Evolutionary conservation across 495 filamentous ascomycete genomes (phyloP), one percentile per base, ranked within the genome.

Genomic region (Xylaria curta): DNA sequence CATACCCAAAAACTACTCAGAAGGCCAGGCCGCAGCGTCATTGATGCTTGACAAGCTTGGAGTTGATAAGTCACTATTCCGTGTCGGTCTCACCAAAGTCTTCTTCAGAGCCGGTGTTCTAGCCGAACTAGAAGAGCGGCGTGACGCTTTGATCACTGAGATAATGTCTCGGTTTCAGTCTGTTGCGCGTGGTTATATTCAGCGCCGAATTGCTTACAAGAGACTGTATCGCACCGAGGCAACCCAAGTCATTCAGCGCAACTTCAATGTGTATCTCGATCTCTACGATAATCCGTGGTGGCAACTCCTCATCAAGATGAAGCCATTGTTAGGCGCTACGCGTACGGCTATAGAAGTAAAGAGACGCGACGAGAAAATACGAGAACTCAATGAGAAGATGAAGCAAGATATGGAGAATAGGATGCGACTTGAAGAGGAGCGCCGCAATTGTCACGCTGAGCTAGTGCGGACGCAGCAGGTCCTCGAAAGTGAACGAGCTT

Each of bases 81-180:
- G 97, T 31, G 94, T 99, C 70, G 97, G 97, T 60, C 82, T 97
- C 44, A 98, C 97, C 28, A 99, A 99, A 76, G 95, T 99, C 9
- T 99, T 99, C 83, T 99, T 99, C 86, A 86, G 96, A 68, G 95
- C 97, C 60, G 97, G 97, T 66, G 96, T 99, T 7, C 87, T 99
- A 28, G 97, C 97, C 31, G 97, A 98, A 75, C 86, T 99, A 40
- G 97, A 99, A 87, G 97, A 98, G 81, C 91, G 94, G 74, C 90
- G 97, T 60, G 97, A 98, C 78, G 85, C 93, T 17, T 85, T 99
- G 46, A 97, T 99, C 73, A 89, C 93, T 8, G 92, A 94, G 64
- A 97, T 98, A 75, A 92, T 98, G 87, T 90, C 91, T 28, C 89
- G 89, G n/a, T 99, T 99, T 79, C 97, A 98, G 76, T 97, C 94